These are phyloP conservation scores for Oehlia diaphana DNA, from an alignment of 192 early-diverging fungal species.

Conservation along the genomic window DNA sequence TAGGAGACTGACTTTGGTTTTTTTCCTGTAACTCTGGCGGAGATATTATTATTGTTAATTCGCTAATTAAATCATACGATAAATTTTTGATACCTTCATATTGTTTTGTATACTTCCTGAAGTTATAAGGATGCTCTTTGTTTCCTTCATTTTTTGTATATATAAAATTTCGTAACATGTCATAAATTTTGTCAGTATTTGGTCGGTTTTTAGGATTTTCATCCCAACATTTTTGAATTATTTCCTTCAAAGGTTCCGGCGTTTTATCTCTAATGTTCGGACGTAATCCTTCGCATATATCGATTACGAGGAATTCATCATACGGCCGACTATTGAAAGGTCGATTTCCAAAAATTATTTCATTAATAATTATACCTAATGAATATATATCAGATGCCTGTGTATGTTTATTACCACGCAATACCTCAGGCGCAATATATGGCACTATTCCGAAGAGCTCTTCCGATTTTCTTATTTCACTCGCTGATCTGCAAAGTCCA, in stretches of 20 bases:
- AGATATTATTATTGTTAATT: no score
- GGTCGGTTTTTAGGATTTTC: not conserved
- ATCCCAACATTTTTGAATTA: not conserved
- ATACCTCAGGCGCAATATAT: conserved; percentile 41
- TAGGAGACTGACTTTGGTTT: no score
- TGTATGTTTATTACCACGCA: conserved; percentile 31
- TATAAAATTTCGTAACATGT: not conserved
- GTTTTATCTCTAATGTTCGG: not conserved
- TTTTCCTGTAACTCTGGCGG: no score
- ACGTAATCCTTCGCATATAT: not conserved
- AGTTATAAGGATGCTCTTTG: no score
- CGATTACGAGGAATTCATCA: not conserved
- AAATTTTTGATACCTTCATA: no score
- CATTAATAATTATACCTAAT: conserved; percentile 44
- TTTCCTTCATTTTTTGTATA: not conserved
- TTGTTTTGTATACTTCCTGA: no score
- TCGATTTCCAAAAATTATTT: conserved; percentile 36
- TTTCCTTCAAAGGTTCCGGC: not conserved
- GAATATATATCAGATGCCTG: conserved; percentile 41
- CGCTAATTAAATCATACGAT: no score
- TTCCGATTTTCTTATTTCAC: not conserved
- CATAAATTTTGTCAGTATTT: not conserved
- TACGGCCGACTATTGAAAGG: conserved; percentile 18
- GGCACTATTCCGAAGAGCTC: conserved; percentile 31
- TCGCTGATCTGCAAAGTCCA: not conserved